These are phyloP conservation scores for Cryptococcus floricola DNA, from an alignment of 1,284 basidiomycete genomes.

Conservation along the genomic window DNA sequence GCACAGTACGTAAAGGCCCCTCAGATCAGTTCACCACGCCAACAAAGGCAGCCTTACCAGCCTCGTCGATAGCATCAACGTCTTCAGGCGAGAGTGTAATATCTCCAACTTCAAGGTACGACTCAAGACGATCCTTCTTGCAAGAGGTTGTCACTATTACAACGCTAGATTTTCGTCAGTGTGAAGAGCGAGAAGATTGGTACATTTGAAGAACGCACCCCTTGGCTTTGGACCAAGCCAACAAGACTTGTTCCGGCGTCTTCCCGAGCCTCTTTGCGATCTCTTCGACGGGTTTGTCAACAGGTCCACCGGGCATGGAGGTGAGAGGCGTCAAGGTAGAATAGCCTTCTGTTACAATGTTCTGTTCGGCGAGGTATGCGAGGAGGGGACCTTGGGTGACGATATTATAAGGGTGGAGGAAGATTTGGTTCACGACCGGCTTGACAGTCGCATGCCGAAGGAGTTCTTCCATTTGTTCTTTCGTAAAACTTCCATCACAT, in stretches of 20 bases:
- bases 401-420: constrained; percentile 68
- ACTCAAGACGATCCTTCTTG: constrained; percentile 59
- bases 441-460: constrained; percentile 58
- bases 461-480: constrained; percentile 57
- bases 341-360: constrained; percentile 67
- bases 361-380: constrained; percentile 57
- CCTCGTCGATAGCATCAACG: constrained; percentile 44
- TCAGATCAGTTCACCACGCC: too few relatives aligned
- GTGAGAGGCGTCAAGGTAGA: constrained; percentile 65
- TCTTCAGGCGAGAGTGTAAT: constrained; percentile 46
- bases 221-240: constrained; percentile 45
- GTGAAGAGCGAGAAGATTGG: too few relatives aligned
- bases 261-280: constrained; percentile 59
- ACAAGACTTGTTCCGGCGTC: constrained; percentile 64
- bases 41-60: constrained; percentile 23
- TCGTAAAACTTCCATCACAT: constrained; percentile 50
- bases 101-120: constrained; percentile 61
- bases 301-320: constrained; percentile 59
- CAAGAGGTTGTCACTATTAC: constrained; percentile 64
- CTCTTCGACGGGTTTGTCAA: constrained; percentile 60
- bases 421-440: constrained; percentile 70
- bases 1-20: too few relatives aligned
- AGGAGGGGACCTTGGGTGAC: constrained; percentile 57
- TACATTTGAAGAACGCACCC: constrained; percentile 19
- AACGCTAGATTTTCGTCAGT: constrained; percentile 13